Percentiles rank a stretch among this genome's conserved stretches.
Evolutionary conservation across 1,284 basidiomycete species (phyloP).

Genomic region (Heliocybe sulcata): DNA sequence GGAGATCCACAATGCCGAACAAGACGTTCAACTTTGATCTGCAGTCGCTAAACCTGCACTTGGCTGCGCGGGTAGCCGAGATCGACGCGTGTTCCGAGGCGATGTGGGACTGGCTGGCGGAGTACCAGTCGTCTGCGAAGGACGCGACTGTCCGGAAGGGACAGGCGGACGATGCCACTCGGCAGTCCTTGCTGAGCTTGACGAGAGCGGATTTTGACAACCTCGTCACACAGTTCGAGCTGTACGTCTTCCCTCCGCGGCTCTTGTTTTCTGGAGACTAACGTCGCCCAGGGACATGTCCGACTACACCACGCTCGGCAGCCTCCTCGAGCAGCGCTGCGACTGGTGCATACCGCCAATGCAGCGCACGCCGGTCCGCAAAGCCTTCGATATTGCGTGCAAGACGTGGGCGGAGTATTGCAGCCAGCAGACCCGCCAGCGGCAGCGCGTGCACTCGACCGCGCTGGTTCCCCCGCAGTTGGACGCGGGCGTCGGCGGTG

Average conservation of each 20-base stretch:
- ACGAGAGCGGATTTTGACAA: constrained; percentile 52
- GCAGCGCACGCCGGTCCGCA: constrained; percentile 34
- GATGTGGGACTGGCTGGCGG: constrained; percentile 69
- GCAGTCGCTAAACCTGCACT: constrained; percentile 49
- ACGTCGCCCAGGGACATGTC: constrained; percentile 48
- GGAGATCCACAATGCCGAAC: constrained; percentile 37
- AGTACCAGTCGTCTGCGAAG: constrained; percentile 29
- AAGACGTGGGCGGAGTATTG: constrained; percentile 43
- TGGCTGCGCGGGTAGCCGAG: constrained; percentile 48
- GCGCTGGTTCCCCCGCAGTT: constrained; percentile 5
- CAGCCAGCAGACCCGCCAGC: not conserved
- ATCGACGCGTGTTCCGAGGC: constrained; percentile 59
- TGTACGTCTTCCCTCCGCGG: constrained; percentile 34
- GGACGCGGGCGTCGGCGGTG: not conserved
- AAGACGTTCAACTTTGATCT: constrained; percentile 44
- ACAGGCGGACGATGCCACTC: constrained; percentile 16
- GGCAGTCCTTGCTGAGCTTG: constrained; percentile 36
- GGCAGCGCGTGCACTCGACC: constrained; percentile 19
- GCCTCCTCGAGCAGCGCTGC: constrained; percentile 38
- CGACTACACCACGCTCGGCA: constrained; percentile 40
- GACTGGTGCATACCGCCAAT: constrained; percentile 33
- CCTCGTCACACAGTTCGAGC: constrained; percentile 44
- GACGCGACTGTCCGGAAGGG: constrained; percentile 4
- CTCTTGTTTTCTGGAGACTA: constrained; percentile 6
- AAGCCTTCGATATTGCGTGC: constrained; percentile 47